Evolutionary conservation across 2,329 filamentous ascomycete genomes (phyloP).

Genomic region (Alternaria conjuncta): DNA sequence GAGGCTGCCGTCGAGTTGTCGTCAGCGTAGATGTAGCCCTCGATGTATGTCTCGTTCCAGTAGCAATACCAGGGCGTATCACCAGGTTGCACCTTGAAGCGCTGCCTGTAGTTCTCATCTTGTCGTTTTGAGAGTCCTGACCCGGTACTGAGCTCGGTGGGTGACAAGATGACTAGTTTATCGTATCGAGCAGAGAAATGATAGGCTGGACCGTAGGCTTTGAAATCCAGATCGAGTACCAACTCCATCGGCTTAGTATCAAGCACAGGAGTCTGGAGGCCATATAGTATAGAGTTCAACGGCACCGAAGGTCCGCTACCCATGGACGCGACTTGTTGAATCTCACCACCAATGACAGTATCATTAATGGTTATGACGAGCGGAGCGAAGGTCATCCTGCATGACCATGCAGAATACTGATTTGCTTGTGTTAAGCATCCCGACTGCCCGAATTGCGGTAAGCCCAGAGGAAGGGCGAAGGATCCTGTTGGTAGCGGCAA

Average conservation of each 20-base stretch:
- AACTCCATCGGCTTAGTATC: constrained; percentile 58
- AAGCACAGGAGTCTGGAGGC: constrained; percentile 65
- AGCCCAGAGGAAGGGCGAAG: constrained; percentile 56
- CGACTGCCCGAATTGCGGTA: constrained; percentile 31
- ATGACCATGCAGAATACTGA: constrained; percentile 60
- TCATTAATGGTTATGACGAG: constrained; percentile 39
- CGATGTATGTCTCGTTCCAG: constrained; percentile 71
- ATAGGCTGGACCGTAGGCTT: constrained; percentile 65
- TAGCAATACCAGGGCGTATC: constrained; percentile 73
- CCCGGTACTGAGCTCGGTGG: constrained; percentile 45
- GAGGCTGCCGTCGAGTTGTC: constrained; percentile 54
- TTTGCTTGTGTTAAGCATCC: constrained; percentile 56
- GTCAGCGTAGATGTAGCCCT: constrained; percentile 70
- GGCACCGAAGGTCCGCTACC: constrained; percentile 41
- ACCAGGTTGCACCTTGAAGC: constrained; percentile 57
- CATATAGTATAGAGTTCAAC: constrained; percentile 60
- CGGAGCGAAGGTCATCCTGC: constrained; percentile 49
- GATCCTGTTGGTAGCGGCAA: constrained; percentile 58
- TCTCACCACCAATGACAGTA: constrained; percentile 11
- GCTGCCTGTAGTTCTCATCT: constrained; percentile 41
- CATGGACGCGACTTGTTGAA: constrained; percentile 29
- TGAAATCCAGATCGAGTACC: constrained; percentile 64
- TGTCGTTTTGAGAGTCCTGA: constrained; percentile 28
- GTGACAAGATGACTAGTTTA: constrained; percentile 65
- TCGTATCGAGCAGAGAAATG: constrained; percentile 69